These are phyloP conservation scores for Apiospora saccharicola DNA, from an alignment of 2,329 filamentous ascomycete species.

Conservation along the genomic window DNA sequence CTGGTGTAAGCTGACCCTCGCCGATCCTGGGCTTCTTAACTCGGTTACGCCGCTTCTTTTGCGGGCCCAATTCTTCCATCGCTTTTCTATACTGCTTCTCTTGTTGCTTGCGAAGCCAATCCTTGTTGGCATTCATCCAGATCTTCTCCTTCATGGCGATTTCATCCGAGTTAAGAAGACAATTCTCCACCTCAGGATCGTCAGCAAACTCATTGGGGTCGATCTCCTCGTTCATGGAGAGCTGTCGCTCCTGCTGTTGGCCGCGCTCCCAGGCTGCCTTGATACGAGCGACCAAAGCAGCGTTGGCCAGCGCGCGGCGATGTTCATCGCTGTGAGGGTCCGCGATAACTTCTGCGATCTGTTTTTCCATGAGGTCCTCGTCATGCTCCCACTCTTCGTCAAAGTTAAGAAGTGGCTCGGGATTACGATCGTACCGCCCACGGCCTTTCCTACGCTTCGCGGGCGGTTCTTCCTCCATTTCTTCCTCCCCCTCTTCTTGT, in stretches of 20 bases:
- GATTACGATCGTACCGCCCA: constrained; percentile 40
- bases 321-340: constrained; percentile 63
- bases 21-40: constrained; percentile 62
- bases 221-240: constrained; percentile 70
- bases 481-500: constrained; percentile 49
- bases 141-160: constrained; percentile 85
- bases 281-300: constrained; percentile 61
- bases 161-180: constrained; percentile 77
- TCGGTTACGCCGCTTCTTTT: constrained; percentile 63
- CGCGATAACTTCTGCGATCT: constrained; percentile 75
- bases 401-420: constrained; percentile 57
- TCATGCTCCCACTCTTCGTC: constrained; percentile 69
- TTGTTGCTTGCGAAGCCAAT: constrained; percentile 88
- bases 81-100: constrained; percentile 81
- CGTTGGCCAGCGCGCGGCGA: constrained; percentile 64
- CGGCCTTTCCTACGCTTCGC: constrained; percentile 30
- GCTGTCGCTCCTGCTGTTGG: constrained; percentile 54
- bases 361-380: constrained; percentile 71
- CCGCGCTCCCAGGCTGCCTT: constrained; percentile 60
- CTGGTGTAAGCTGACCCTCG: constrained; percentile 70
- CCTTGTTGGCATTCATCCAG: constrained; percentile 94
- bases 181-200: constrained; percentile 86
- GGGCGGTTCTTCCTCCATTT: constrained; percentile 21
- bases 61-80: constrained; percentile 57
- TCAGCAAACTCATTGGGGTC: constrained; percentile 85